Conservation (phyloP, 2,329 filamentous ascomycete species). For the Esteya vermicola region DNA sequence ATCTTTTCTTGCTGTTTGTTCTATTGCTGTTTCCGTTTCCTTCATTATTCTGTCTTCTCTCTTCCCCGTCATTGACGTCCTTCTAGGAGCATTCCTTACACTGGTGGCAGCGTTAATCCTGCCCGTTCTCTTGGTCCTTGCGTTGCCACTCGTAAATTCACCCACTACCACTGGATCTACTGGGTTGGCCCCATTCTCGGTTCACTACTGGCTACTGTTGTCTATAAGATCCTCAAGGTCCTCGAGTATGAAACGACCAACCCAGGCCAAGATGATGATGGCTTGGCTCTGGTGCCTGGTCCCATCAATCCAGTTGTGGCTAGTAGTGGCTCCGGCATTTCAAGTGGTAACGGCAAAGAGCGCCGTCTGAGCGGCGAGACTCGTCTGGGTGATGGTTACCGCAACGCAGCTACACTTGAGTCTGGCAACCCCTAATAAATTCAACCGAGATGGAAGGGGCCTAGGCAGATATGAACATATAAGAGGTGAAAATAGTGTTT, state of each 20-base stretch:
- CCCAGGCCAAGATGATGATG: constrained; percentile 27
- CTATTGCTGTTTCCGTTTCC: neutral
- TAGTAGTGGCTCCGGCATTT: neutral
- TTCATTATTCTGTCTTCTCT: neutral
- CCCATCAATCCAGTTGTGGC: neutral
- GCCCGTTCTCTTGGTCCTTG: constrained; percentile 35
- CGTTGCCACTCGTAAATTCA: constrained; percentile 24
- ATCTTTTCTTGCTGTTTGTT: neutral
- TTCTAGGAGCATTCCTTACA: constrained; percentile 26
- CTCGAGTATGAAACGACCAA: constrained; percentile 38
- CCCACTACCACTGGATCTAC: constrained; percentile 38
- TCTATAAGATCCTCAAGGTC: constrained; percentile 35
- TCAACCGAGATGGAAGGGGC: too few relatives aligned
- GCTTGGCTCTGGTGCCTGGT: neutral
- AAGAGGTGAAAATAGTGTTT: too few relatives aligned
- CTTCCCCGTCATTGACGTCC: neutral
- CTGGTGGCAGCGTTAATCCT: constrained; percentile 34
- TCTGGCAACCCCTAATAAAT: too few relatives aligned
- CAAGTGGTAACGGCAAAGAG: neutral
- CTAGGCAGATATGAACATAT: too few relatives aligned
- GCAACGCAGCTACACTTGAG: too few relatives aligned
- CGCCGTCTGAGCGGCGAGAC: too few relatives aligned
- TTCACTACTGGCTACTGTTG: constrained; percentile 28
- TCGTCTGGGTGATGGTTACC: too few relatives aligned
- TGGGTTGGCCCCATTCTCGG: constrained; percentile 39